Conservation (phyloP, 371 early-diverging fungal species). For the Apophysomyces ossiformis region DNA sequence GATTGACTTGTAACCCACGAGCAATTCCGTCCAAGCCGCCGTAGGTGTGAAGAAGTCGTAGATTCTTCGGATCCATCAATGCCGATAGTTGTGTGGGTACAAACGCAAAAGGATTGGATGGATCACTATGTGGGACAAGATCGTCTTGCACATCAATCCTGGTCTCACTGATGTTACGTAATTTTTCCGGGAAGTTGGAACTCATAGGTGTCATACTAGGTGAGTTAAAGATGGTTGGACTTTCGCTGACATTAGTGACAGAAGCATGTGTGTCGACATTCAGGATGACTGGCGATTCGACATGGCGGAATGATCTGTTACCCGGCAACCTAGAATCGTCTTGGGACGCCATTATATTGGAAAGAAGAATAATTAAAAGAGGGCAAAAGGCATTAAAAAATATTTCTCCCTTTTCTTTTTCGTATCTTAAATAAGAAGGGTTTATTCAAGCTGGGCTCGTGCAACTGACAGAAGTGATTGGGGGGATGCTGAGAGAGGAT, state of each 20-base stretch:
- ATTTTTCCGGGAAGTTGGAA: background rate
- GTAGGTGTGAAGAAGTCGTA: conserved; percentile 44
- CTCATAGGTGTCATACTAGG: conserved; percentile 7
- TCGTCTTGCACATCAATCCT: background rate
- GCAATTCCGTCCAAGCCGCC: conserved; percentile 60
- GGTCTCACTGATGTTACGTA: background rate
- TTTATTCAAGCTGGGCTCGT: conserved; percentile 5
- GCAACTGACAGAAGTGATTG: background rate
- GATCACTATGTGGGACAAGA: conserved; percentile 40
- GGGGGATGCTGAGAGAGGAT: background rate
- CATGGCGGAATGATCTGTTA: background rate
- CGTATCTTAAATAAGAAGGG: conserved; percentile 2
- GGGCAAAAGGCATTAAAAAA: background rate
- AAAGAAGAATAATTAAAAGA: background rate
- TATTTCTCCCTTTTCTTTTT: background rate
- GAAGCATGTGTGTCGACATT: conserved; percentile 3
- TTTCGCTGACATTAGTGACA: conserved; percentile 2
- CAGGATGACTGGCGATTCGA: background rate
- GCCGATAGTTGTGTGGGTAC: conserved; percentile 50
- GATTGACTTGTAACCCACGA: conserved; percentile 59
- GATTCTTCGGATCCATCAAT: conserved; percentile 63
- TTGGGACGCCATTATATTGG: background rate
- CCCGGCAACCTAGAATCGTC: background rate
- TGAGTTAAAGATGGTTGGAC: background rate
- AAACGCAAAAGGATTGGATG: conserved; percentile 59